Evolutionary conservation across 2,329 filamentous ascomycete genomes (phyloP).

Genomic region (Corinectria fuckeliana): DNA sequence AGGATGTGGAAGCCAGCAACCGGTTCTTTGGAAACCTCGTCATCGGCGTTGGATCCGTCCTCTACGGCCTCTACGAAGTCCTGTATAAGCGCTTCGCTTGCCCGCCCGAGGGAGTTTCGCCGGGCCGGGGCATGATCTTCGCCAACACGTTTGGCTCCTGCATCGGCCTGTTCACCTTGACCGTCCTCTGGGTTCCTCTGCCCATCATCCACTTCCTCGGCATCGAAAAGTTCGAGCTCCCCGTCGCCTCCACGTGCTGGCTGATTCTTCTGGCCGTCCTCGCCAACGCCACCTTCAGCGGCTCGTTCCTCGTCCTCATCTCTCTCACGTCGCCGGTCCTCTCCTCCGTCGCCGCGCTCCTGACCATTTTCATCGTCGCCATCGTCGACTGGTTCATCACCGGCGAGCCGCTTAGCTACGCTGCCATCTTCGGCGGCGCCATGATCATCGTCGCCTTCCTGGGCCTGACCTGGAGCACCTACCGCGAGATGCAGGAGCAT

Average conservation of each 20-base stretch:
- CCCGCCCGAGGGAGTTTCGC: conserved; percentile 84
- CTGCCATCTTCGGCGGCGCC: conserved; percentile 80
- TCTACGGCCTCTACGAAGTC: conserved; percentile 97
- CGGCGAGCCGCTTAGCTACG: conserved; percentile 74
- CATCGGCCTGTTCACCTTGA: conserved; percentile 85
- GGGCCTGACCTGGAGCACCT: conserved; percentile 90
- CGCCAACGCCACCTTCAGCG: conserved; percentile 91
- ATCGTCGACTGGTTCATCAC: conserved; percentile 88
- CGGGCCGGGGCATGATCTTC: conserved; percentile 92
- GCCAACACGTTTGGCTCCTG: conserved; percentile 90
- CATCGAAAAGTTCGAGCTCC: conserved; percentile 83
- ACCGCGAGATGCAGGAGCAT: conserved; percentile 90
- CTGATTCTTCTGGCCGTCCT: conserved; percentile 82
- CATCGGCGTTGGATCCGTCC: conserved; percentile 86
- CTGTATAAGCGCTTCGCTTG: conserved; percentile 94
- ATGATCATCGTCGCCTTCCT: conserved; percentile 89
- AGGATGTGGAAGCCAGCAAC: conserved; percentile 62
- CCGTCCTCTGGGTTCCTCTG: conserved; percentile 90
- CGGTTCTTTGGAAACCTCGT: conserved; percentile 86
- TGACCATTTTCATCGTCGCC: conserved; percentile 97
- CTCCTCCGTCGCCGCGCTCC: conserved; percentile 86
- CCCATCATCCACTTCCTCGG: conserved; percentile 81
- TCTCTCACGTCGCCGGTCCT: conserved; percentile 91
- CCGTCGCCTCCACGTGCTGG: conserved; percentile 77
- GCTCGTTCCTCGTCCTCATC: conserved; percentile 91